Base-by-base conservation (phyloP, 148 eudicot species). In the Simmondsia chinensis region DNA sequence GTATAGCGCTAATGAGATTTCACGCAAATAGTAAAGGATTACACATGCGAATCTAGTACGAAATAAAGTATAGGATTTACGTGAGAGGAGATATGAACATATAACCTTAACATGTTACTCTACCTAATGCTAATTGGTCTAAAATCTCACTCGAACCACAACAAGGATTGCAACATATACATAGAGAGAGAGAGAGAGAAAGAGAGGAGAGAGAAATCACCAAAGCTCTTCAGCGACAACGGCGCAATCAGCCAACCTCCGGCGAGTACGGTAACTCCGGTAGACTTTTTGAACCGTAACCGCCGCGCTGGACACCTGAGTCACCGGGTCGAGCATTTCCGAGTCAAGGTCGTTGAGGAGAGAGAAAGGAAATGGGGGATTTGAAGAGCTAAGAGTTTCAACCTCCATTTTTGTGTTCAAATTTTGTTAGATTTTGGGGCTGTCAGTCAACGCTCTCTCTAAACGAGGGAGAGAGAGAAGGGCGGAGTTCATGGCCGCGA, bases 161-260 rank as follows among this genome's bases (percentile, higher is more conserved):
- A 3, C 12, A 41, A 44, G 17, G 0, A 10, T 19, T 16, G 9
- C 3, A 4, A 33, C 42, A 27, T 16, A 2, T 1, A 24, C 2
- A 33, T n/a, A 21, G 40, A 31, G 6, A 33, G 7, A 35, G 14
- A 39, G 14, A n/a, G 20, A 12, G 43, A 7, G 17, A 23, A 14
- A 3, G 37, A 17, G 8, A 1, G 1, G 4, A 5, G 6, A 47
- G 9, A 20, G 6, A 29, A 23, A 19, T 26, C 58, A 87, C 94
- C 96, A 87, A 27, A 79, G 67, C 54, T 82, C 94, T 52, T 87
- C 96, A 14, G 78, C 96, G 30, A 82, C 82, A 7, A 87, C 88
- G 31, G 94, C 94, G 32, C 88, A 71, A 38, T 87, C 96, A 7
- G 96, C 96, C 19, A 87, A 63, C 66, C 73, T 39, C 20, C 96